Percentiles rank a stretch among this genome's conserved stretches.
These are phyloP conservation scores for Cyberlindnera xishuangbannaensis DNA, from an alignment of 805 yeast genomes.

Conservation along the genomic window DNA sequence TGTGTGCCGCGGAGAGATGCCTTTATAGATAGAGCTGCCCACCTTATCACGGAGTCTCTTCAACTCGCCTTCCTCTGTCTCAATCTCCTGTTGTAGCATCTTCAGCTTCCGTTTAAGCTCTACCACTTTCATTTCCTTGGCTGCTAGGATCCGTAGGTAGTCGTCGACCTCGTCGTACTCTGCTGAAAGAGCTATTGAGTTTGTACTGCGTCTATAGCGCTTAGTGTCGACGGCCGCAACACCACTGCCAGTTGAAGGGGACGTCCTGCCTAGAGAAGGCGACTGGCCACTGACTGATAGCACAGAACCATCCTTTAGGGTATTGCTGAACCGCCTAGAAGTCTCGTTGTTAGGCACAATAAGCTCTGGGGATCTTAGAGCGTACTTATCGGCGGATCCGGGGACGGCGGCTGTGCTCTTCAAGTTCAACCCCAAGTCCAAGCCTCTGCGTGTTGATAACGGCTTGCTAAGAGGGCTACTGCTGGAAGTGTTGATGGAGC, in stretches of 20 bases:
- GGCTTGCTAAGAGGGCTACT: constrained; percentile 3
- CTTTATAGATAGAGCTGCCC: constrained; percentile 23
- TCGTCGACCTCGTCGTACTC: constrained; percentile 39
- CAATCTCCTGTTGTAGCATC: constrained; percentile 39
- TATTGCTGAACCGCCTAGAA: constrained; percentile 1
- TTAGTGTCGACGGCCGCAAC: too few relatives aligned
- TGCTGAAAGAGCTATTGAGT: too few relatives aligned
- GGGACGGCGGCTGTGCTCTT: constrained; percentile 4
- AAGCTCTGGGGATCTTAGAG: constrained; percentile 9
- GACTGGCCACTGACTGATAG: neutral
- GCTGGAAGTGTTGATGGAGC: constrained; percentile 9
- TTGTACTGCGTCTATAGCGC: too few relatives aligned
- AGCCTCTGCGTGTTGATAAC: constrained; percentile 18
- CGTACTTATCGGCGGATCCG: too few relatives aligned
- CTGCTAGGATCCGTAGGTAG: constrained; percentile 54
- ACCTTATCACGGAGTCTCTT: constrained; percentile 30
- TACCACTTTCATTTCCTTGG: constrained; percentile 62
- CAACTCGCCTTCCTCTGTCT: constrained; percentile 32
- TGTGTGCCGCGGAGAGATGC: constrained; percentile 18
- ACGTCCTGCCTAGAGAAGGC: neutral
- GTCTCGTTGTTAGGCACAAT: constrained; percentile 10
- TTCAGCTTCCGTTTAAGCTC: constrained; percentile 53
- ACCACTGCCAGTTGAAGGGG: neutral
- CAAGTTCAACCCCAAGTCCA: constrained; percentile 19
- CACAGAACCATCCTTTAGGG: constrained; percentile 5